phyloP scores from a whole-genome alignment of 2,329 filamentous ascomycete species.

The Orbilia brochopaga region DNA sequence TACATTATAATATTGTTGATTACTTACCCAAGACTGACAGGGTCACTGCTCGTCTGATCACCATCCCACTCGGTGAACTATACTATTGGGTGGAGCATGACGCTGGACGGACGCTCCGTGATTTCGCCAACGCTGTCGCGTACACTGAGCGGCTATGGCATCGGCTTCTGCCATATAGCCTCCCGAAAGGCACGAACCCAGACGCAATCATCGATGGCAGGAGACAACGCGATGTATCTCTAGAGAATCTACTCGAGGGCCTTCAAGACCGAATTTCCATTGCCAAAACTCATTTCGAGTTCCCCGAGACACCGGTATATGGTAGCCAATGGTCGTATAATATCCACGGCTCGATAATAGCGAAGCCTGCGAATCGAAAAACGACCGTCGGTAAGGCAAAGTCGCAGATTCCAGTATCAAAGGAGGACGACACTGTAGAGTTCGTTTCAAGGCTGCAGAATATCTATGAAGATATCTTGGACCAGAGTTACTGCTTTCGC shows the following conservation, averaged over 20 bases:
- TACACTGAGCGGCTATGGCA: conserved; percentile 16
- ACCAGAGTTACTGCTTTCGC: conserved; percentile 4
- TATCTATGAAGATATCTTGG: conserved; percentile 1
- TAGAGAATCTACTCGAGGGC: conserved; percentile 17
- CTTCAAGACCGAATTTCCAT: conserved; percentile 6
- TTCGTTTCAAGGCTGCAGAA: conserved; percentile 4
- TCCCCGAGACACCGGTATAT: background rate
- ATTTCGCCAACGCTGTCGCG: conserved; percentile 15
- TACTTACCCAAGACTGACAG: background rate
- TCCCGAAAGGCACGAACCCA: background rate
- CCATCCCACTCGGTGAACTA: conserved; percentile 4
- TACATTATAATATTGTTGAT: too few relatives aligned
- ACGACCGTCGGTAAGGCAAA: background rate
- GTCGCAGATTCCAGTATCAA: conserved; percentile 17
- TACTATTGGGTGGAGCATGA: conserved; percentile 18
- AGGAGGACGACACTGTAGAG: conserved; percentile 7
- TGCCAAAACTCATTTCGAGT: background rate
- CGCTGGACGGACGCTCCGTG: background rate
- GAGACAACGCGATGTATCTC: conserved; percentile 14
- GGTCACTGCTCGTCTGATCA: background rate
- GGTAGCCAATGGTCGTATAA: background rate
- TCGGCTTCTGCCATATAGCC: conserved; percentile 18
- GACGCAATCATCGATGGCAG: conserved; percentile 7
- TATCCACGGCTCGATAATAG: background rate
- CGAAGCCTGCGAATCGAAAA: conserved; percentile 1